Base-by-base conservation (phyloP, 192 early-diverging fungal genomes). In the Kappamyces sp. region DNA sequence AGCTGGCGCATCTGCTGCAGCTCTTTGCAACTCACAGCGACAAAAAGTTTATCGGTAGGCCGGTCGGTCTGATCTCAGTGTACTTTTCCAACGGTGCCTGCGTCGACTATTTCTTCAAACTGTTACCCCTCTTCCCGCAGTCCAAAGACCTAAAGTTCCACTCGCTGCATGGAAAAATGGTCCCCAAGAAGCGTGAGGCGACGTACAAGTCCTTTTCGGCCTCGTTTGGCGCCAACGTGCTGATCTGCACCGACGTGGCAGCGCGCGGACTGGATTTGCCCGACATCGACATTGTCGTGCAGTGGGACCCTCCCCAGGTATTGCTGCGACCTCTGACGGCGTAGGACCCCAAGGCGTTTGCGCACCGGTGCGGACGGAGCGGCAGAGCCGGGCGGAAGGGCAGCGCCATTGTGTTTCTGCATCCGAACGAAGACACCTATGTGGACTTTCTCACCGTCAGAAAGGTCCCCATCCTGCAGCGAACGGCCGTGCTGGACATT, bases 21-120 rank as follows among this genome's bases (percentile, higher is more conserved):
- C 62, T 87, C 33, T 67, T 93, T 15, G 74, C 77, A 39, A 68
- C 61, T 5, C 52, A 66, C n/a, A 51, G 55, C 15, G 78, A 84
- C 50, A 84, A 87, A 58, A 97, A 95, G 64, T 87, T 83, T 42
- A 96, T 99, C 44, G 23, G 23, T 23, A 23, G 23, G 23, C 23
- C 23, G 23, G 23, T 23, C 23, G 23, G 23, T 23, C 23, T 23
- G 23, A 23, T 23, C 23, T 23, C 23, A 23, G 79, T 96, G 9
- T 99, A 97, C 63, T 92, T 97, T 63, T 83, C 87, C n/a, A 96
- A 94, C 0, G 94, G 96, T 59, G 91, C 93, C 5, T 84, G 86
- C 40, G 96, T 99, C 13, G 96, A 99, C 67, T 99, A 96, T 64
- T 94, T 91, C 66, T 90, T 81, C 76, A 85, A 85, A 61, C 72